Evolutionary conservation across 371 early-diverging fungal species (phyloP).

Genomic region (Rhizopus arrhizus): DNA sequence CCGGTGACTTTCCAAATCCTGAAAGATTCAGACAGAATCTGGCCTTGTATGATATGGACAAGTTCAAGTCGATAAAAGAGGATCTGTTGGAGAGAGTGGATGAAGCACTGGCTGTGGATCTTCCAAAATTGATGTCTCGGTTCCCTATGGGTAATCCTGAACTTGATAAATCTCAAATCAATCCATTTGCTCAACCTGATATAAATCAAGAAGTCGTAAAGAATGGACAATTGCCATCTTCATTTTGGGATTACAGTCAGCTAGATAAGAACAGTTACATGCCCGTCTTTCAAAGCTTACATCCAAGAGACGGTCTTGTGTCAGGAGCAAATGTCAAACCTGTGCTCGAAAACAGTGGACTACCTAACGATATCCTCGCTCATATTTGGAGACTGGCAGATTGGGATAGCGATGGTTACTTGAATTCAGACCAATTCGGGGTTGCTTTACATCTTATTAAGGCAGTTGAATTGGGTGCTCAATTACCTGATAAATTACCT

Average conservation of each 20-base stretch:
- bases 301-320: constrained; percentile 63
- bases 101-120: constrained; percentile 44
- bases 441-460: constrained; percentile 67
- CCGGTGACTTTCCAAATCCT: constrained; percentile 76
- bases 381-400: constrained; percentile 73
- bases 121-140: constrained; percentile 41
- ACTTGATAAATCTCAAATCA: constrained; percentile 32
- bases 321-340: constrained; percentile 63
- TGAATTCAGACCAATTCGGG: constrained; percentile 69
- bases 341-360: constrained; percentile 56
- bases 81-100: constrained; percentile 62
- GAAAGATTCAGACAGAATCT: constrained; percentile 65
- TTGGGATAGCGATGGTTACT: constrained; percentile 69
- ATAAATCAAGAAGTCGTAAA: constrained; percentile 20
- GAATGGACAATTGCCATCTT: constrained; percentile 28
- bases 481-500: constrained; percentile 54
- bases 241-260: constrained; percentile 53
- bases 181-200: constrained; percentile 34
- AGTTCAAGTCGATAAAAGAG: constrained; percentile 73
- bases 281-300: constrained; percentile 26
- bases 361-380: constrained; percentile 57
- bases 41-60: constrained; percentile 75
- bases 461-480: constrained; percentile 52
- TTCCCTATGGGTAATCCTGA: constrained; percentile 45
- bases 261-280: constrained; percentile 47